These are phyloP conservation scores for Ophiosphaerella korrae DNA, from an alignment of 2,329 filamentous ascomycete species.

Conservation along the genomic window DNA sequence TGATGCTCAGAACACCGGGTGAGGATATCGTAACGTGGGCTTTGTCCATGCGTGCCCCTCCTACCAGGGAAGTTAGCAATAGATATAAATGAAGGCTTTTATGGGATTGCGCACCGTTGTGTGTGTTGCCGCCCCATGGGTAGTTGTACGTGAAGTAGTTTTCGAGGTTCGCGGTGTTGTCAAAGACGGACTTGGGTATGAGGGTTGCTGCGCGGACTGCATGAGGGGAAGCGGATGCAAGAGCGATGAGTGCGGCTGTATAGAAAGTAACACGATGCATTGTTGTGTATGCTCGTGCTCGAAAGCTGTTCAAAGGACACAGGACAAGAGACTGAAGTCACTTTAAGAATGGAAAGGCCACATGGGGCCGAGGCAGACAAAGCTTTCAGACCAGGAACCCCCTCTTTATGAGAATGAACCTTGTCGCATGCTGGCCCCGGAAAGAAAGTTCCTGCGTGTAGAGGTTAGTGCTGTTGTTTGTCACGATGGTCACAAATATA, in stretches of 20 bases:
- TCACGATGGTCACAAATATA: neutral
- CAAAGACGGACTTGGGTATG: slow-evolving; percentile 37
- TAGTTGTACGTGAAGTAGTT: slow-evolving; percentile 60
- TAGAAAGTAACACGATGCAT: neutral
- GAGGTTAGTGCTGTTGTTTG: neutral
- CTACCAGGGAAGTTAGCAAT: neutral
- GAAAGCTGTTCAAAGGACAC: no score
- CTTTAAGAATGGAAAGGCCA: no score
- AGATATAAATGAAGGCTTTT: neutral
- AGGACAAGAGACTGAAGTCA: no score
- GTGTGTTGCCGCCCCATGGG: slow-evolving; percentile 61
- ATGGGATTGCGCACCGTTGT: slow-evolving; percentile 53
- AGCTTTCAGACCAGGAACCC: neutral
- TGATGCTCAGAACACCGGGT: slow-evolving; percentile 53
- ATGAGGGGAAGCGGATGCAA: slow-evolving; percentile 1
- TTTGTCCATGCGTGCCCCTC: slow-evolving; percentile 59
- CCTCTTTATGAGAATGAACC: no score
- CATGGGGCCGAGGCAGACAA: no score
- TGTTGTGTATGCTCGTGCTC: neutral
- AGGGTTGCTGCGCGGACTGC: slow-evolving; percentile 24
- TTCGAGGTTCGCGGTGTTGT: slow-evolving; percentile 37
- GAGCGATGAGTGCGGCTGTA: slow-evolving; percentile 5
- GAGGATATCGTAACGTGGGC: slow-evolving; percentile 50
- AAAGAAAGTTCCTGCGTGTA: neutral
- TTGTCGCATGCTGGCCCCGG: neutral